These are phyloP conservation scores for Rhizophagus clarus DNA, from an alignment of 192 early-diverging fungal genomes.

Conservation along the genomic window DNA sequence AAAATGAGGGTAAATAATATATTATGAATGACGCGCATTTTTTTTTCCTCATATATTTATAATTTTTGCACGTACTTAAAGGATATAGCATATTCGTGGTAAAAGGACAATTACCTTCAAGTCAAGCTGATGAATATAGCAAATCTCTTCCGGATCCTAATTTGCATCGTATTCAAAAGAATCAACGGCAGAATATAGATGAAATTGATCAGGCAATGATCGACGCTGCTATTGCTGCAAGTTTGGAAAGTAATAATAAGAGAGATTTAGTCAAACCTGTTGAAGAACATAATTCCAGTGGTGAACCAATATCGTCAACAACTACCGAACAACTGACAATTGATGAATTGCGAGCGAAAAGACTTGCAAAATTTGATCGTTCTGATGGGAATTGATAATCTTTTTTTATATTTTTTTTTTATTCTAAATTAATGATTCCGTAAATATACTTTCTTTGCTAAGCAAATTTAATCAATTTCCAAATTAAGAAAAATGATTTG, in stretches of 20 bases:
- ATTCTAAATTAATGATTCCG: no score
- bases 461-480: no score
- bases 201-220: conserved; percentile 16
- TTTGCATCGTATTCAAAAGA: neutral
- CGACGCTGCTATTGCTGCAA: conserved; percentile 24
- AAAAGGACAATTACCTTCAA: conserved; percentile 15
- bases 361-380: conserved; percentile 14
- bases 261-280: neutral
- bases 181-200: neutral
- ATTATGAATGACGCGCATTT: neutral
- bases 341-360: conserved; percentile 24
- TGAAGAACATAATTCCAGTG: neutral
- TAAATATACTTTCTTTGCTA: no score
- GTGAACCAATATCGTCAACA: neutral
- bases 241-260: conserved; percentile 24
- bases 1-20: conserved; percentile 39
- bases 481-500: no score
- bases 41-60: neutral
- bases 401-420: no score
- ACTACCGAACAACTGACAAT: neutral
- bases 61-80: neutral
- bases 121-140: conserved; percentile 27
- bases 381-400: neutral
- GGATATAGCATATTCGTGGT: conserved; percentile 50
- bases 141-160: conserved; percentile 10